Evolutionary conservation across 805 yeast genomes (phyloP), one percentile per base, ranked within the genome.

Genomic region (Saccharomycopsis sp.): DNA sequence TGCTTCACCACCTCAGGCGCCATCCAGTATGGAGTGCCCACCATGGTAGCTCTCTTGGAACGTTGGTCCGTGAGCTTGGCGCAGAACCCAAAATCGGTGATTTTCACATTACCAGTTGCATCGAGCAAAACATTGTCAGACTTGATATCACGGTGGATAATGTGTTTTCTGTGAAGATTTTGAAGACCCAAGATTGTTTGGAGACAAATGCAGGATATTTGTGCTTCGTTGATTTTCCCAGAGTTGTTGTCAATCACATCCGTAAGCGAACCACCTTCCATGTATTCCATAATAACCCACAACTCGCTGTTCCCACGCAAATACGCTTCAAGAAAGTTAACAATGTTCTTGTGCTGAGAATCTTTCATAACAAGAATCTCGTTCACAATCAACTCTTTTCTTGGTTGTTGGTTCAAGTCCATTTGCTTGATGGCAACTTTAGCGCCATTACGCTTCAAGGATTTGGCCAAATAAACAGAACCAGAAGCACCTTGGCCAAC

Each of bases 1-100:
- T 94, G 76, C 15, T 88, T 77, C 20, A 92, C 96, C 40, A 92
- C 96, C 60, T 92, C 99, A 1, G 99, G 99, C 0, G 99, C 99
- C 99, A 92, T 92, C 99, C 99, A 92, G 59, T 92, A 92, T 10
- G 99, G 98, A 0, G 99, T 92, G 12, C 99, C 99, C 13, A 92
- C 98, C 95, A 92, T 86, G 4, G 99, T 92, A 3, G 95, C 87
- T 58, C 99, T 77, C 60, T 89, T 88, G 41, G 82, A 67, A 50
- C 83, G 81, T 41, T 74, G 72, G 50, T 81, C 94, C 27, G 81
- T 83, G 46, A 83, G 70, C 60, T 88, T 94, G 0, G 98, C 99
- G 64, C 98, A 92, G 65, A 89, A 92, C 0, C 95, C 95, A 60
- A 92, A 92, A 65, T 92, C 99, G 1, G 98, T 94, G 43, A 92